Evolutionary conservation across 2,329 filamentous ascomycete genomes (phyloP).

Genomic region (Colletotrichum sansevieriae): DNA sequence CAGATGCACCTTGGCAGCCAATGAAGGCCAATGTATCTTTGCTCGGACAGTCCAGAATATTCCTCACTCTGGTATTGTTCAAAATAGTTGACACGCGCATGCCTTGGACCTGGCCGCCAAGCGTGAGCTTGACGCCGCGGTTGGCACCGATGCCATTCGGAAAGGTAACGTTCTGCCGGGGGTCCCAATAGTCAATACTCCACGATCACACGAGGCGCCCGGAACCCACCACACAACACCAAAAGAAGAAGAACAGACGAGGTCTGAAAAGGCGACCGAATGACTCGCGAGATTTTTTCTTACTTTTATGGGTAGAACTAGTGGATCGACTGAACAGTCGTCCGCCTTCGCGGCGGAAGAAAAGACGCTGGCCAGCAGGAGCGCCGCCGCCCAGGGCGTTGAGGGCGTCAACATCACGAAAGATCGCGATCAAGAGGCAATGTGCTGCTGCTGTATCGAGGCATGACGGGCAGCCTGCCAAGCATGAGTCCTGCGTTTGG

Average conservation of each 20-base stretch:
- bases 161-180: constrained; percentile 38
- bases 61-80: constrained; percentile 41
- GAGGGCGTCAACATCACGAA: constrained; percentile 38
- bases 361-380: constrained; percentile 40
- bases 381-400: constrained; percentile 34
- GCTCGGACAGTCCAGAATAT: constrained; percentile 32
- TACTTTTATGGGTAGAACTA: constrained; percentile 40
- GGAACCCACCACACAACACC: constrained; percentile 13
- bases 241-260: constrained; percentile 17
- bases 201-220: background rate
- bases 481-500: background rate
- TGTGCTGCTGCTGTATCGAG: constrained; percentile 24
- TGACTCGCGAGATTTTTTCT: constrained; percentile 22
- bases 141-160: constrained; percentile 41
- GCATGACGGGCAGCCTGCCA: constrained; percentile 35
- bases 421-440: constrained; percentile 15
- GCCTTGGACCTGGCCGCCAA: constrained; percentile 40
- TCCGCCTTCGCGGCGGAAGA: constrained; percentile 24
- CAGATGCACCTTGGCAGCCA: constrained; percentile 39
- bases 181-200: constrained; percentile 19
- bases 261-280: constrained; percentile 12
- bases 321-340: constrained; percentile 34
- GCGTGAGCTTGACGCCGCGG: constrained; percentile 38
- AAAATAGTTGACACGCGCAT: constrained; percentile 40
- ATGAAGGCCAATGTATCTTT: constrained; percentile 30